These are phyloP conservation scores for Raffaelea albimanens DNA, from an alignment of 2,329 filamentous ascomycete species.

Conservation along the genomic window DNA sequence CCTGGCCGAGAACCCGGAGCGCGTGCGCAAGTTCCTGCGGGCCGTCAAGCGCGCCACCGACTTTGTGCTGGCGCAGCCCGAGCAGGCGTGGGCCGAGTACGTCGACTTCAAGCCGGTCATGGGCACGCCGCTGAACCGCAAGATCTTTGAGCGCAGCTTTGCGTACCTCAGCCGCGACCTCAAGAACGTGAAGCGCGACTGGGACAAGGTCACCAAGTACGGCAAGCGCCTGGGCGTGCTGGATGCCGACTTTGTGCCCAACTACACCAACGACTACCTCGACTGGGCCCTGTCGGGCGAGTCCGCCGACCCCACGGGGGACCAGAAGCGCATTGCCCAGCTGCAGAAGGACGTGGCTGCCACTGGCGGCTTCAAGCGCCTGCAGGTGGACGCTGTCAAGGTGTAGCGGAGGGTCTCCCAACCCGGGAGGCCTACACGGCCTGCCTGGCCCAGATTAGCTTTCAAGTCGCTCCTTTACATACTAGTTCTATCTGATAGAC, in stretches of 20 bases:
- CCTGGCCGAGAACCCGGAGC: slow-evolving; percentile 54
- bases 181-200: slow-evolving; percentile 60
- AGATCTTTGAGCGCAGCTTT: slow-evolving; percentile 72
- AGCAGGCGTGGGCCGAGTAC: slow-evolving; percentile 57
- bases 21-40: slow-evolving; percentile 57
- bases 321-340: slow-evolving; percentile 65
- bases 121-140: slow-evolving; percentile 58
- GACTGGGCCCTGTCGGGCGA: slow-evolving; percentile 55
- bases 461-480: too few relatives aligned
- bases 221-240: slow-evolving; percentile 65
- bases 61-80: slow-evolving; percentile 55
- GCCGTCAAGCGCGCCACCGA: slow-evolving; percentile 69
- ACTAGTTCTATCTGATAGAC: too few relatives aligned
- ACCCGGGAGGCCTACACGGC: too few relatives aligned
- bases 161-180: slow-evolving; percentile 59
- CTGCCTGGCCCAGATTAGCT: too few relatives aligned
- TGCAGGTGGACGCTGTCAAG: too few relatives aligned
- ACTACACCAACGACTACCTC: slow-evolving; percentile 67
- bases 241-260: slow-evolving; percentile 52
- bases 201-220: slow-evolving; percentile 68
- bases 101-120: slow-evolving; percentile 64
- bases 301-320: slow-evolving; percentile 56
- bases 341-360: slow-evolving; percentile 58
- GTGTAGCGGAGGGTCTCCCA: too few relatives aligned
- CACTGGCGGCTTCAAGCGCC: slow-evolving; percentile 54